Conservation (phyloP, 225 moss, liverwort and hornwort species). For the Sphagnum contortum region DNA sequence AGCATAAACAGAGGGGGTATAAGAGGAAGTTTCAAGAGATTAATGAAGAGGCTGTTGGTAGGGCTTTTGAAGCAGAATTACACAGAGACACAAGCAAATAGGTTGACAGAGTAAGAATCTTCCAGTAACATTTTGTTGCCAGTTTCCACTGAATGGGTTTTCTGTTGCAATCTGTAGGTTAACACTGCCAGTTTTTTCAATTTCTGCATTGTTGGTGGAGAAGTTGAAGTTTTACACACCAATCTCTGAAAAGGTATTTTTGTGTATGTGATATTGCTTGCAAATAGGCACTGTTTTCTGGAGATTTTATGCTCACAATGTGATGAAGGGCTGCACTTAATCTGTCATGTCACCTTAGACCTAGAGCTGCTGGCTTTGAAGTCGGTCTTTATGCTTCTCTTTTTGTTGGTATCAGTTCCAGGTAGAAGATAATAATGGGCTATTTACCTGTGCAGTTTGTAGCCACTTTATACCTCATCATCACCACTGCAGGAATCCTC, state of each 20-base stretch:
- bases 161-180: constrained; percentile 41
- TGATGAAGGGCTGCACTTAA: too few relatives aligned
- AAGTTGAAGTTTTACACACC: constrained; percentile 38
- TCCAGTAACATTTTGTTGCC: neutral
- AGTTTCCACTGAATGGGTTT: constrained; percentile 2
- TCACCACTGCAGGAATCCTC: constrained; percentile 49
- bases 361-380: too few relatives aligned
- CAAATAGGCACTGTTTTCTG: too few relatives aligned
- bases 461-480: constrained; percentile 48
- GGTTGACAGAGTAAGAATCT: neutral
- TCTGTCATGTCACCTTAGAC: too few relatives aligned
- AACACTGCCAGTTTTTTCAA: constrained; percentile 63
- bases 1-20: too few relatives aligned
- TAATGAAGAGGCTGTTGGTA: neutral
- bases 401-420: neutral
- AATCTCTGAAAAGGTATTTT: constrained; percentile 51
- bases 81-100: too few relatives aligned
- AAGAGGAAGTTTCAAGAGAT: too few relatives aligned
- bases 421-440: neutral
- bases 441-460: constrained; percentile 31
- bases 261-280: neutral
- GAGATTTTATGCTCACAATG: too few relatives aligned
- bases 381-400: neutral
- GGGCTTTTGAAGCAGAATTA: neutral
- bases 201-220: constrained; percentile 65